These are phyloP conservation scores for Clausena lansium DNA, from an alignment of 345 rosid genomes.

Conservation along the genomic window DNA sequence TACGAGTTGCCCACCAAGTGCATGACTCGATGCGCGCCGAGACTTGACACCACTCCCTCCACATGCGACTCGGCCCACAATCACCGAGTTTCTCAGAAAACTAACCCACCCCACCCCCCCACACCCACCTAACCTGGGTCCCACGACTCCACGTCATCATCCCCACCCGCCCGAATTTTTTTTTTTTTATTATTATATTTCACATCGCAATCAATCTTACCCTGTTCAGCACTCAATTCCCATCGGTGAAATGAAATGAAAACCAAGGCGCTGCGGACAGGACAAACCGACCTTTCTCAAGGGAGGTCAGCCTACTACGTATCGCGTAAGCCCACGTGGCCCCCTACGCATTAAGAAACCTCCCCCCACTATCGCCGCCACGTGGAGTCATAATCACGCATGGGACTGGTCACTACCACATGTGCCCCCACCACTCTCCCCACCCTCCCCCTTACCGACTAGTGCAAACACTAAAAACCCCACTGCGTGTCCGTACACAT, in stretches of 20 bases:
- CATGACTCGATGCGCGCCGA: constrained; percentile 7
- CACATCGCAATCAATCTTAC: constrained; percentile 15
- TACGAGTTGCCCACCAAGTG: not conserved
- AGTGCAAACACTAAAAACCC: constrained; percentile 1
- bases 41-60: constrained; percentile 21
- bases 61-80: constrained; percentile 30
- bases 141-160: too few species aligned
- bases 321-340: constrained; percentile 25
- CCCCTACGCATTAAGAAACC: not conserved
- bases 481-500: constrained; percentile 28
- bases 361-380: constrained; percentile 21
- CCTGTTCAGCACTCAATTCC: constrained; percentile 11
- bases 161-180: constrained; percentile 20
- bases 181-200: not conserved
- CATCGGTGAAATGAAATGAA: not conserved
- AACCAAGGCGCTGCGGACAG: too few species aligned
- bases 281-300: constrained; percentile 33
- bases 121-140: too few species aligned
- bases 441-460: constrained; percentile 10
- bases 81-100: constrained; percentile 12
- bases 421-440: constrained; percentile 31
- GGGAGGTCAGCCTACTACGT: not conserved
- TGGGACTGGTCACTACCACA: constrained; percentile 32
- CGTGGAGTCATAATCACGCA: constrained; percentile 50
- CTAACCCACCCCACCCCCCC: too few species aligned